Percentiles rank a stretch among this genome's conserved stretches.
phyloP scores from a whole-genome alignment of 345 rosid genomes.

The Euphorbia pulcherrima region DNA sequence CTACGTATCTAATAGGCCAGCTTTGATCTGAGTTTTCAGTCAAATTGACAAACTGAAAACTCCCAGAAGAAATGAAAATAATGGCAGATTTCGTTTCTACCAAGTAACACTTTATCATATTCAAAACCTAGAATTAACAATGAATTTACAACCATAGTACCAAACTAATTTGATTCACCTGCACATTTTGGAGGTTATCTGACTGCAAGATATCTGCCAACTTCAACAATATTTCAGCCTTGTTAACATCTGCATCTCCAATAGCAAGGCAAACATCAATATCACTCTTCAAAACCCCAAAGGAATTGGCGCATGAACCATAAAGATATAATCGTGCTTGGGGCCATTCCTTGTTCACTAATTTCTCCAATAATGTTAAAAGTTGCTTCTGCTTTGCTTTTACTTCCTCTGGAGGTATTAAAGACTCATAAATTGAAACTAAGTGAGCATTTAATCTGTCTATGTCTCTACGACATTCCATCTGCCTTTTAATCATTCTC shows the following conservation, averaged over 20 bases:
- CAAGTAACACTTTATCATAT: background rate
- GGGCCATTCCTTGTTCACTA: conserved; percentile 87
- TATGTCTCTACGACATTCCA: conserved; percentile 63
- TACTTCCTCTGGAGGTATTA: conserved; percentile 79
- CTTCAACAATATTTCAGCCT: conserved; percentile 70
- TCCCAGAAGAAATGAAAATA: background rate
- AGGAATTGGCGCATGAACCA: conserved; percentile 95
- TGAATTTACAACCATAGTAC: conserved; percentile 7
- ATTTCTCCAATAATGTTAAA: conserved; percentile 54
- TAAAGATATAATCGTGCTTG: conserved; percentile 72
- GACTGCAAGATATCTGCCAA: conserved; percentile 79
- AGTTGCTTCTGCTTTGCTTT: conserved; percentile 76
- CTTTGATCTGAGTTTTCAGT: no score
- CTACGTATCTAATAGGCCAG: background rate
- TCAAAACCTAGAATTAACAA: background rate
- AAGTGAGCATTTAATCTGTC: conserved; percentile 50
- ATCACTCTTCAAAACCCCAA: conserved; percentile 89
- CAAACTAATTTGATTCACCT: conserved; percentile 46
- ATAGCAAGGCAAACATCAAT: conserved; percentile 90
- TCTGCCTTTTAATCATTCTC: conserved; percentile 50
- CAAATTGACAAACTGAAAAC: background rate
- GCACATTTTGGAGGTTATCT: conserved; percentile 82
- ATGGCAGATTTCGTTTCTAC: background rate
- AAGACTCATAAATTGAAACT: conserved; percentile 58
- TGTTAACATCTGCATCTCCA: conserved; percentile 47